Evolutionary conservation across 768 basidiomycete species (phyloP).

Genomic region (Rickenella mellea): DNA sequence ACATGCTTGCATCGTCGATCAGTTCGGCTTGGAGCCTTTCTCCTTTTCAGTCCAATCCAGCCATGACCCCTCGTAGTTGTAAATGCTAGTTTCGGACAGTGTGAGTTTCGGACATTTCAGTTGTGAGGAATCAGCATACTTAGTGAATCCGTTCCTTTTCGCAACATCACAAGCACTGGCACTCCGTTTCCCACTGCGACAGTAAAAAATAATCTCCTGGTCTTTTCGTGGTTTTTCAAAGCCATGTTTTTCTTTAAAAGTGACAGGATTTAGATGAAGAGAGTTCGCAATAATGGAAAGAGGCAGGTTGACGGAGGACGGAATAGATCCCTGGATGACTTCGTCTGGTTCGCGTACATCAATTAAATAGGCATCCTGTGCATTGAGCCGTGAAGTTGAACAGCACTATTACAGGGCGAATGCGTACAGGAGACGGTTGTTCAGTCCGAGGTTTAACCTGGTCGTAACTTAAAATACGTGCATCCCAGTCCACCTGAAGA

Average conservation of each 20-base stretch:
- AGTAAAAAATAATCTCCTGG: constrained; percentile 84
- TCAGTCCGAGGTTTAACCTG: constrained; percentile 73
- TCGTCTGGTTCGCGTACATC: constrained; percentile 94
- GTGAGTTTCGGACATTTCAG: background rate
- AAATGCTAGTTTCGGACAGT: constrained; percentile 18
- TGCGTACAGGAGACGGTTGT: constrained; percentile 56
- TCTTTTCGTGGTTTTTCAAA: constrained; percentile 62
- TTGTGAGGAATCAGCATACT: constrained; percentile 35
- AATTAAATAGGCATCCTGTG: constrained; percentile 60
- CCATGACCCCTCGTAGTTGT: constrained; percentile 86
- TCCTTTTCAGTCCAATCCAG: constrained; percentile 67
- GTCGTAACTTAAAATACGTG: constrained; percentile 64
- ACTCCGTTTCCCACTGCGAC: constrained; percentile 80
- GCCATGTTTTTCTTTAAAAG: constrained; percentile 56
- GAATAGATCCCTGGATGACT: constrained; percentile 85
- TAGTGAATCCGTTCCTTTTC: constrained; percentile 69
- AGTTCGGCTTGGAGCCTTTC: too few species aligned
- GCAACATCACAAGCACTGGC: constrained; percentile 76
- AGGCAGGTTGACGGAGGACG: constrained; percentile 85
- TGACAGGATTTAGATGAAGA: constrained; percentile 42
- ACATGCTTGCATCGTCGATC: too few species aligned
- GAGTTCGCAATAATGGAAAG: constrained; percentile 67
- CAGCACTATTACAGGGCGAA: constrained; percentile 2
- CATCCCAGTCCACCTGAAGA: constrained; percentile 66
- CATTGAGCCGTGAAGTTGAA: constrained; percentile 2